Evolutionary conservation across 176 grass and related monocot genomes (phyloP), one percentile per base, ranked within the genome.

Genomic region (Melocanna baccifera): DNA sequence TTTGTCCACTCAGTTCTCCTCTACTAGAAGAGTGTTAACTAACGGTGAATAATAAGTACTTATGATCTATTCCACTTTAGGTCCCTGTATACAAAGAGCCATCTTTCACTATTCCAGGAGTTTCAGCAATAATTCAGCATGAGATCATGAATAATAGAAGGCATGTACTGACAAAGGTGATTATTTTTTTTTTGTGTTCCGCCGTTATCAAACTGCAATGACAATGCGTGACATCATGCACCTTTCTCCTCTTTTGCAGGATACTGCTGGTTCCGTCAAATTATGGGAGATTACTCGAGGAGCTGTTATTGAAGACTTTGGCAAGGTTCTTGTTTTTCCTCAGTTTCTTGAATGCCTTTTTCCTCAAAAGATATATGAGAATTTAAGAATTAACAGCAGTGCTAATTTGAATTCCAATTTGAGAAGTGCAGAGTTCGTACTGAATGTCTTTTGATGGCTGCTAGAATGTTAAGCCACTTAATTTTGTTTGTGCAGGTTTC

Each of bases 121-220:
- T 86, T 71, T 85, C 93, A 67, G 88, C 86, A 84, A 98, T 98
- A 83, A 82, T 94, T 85, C 87, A 94, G 56, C 91, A 98, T 86
- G 96, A 96, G 79, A 98, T 98, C 73, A 90, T 98, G 88, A 98
- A 98, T 85, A 94, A 98, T 25, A 91, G 91, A 70, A 95, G 96
- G 78, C 89, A 96, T 94, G 96, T 96, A 63, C 84, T 96, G 79
- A 98, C 96, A 48, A 94, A 98, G 96, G 96, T 98, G 78, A 87
- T 66, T 81, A 71, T 80, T 79, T 81, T 15, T 53, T 81, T 26
- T 62, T 71, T 42, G 9, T 83, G 26, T 34, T 18, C 4, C 69
- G 58, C 29, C 71, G 15, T 76, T 69, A 42, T 57, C 41, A 55
- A 81, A 52, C 10, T 50, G 15, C 76, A 69, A 69, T 15, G 68